Base-by-base conservation (phyloP, 768 basidiomycete species). In the Mycena leptocephala region DNA sequence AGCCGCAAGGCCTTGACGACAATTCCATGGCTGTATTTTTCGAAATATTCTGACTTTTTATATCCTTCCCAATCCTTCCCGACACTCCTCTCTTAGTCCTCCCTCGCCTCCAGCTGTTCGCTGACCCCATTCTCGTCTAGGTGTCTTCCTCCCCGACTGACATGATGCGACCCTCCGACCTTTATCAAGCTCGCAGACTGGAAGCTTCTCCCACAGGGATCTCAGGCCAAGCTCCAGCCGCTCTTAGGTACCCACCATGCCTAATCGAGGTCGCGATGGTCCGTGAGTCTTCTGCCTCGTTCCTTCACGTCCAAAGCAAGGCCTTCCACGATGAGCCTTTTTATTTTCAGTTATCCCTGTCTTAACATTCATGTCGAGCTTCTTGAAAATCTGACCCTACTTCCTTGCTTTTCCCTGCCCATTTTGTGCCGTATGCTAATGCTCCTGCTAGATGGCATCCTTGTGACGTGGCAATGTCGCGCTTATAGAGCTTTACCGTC, bases 1-100 rank as follows among this genome's bases (percentile, higher is more conserved):
- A 95, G 80, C 87, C 79, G 85, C 83, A 76, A 76, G 79, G 87
- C 83, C 75, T 83, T 94, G 95, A 94, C 89, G 95, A 94, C 86
- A 91, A 91, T 86, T 92, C 90, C 93, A 90, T 83, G 95, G 95
- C 95, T 95, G 94, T 95, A 89, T 92, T 92, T 89, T 78, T 68
- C 48, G 55, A 83, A 85, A 85, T 86, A 85, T 83, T 87, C 92
- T 94, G 93, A n/a, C n/a, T n/a, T n/a, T n/a, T n/a, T n/a, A n/a
- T n/a, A 93, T 66, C 65, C 56, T 56, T n/a, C n/a, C n/a, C n/a
- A n/a, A 22, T 26, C 69, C 26, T 35, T 32, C 28, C 67, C 39
- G n/a, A 39, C 37, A 39, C 14, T 14, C 8, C 14, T 39, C 37
- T 24, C n/a, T 16, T 24, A 9, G 8, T 13, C 48, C n/a, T 51